Conservation (phyloP, 2,329 filamentous ascomycete genomes). For the Aureobasidium sp. region DNA sequence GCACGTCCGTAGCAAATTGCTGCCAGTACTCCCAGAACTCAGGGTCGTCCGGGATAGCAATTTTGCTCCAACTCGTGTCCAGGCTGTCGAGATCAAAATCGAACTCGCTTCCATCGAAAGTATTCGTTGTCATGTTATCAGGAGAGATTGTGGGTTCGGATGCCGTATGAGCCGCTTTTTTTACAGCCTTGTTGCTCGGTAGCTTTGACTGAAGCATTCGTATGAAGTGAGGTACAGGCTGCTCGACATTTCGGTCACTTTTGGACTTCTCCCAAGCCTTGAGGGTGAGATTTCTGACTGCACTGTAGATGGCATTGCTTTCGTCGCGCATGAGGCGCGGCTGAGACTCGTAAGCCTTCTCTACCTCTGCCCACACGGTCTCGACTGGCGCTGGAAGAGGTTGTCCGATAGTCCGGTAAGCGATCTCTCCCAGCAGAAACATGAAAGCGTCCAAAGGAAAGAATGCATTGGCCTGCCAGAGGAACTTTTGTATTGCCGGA, state of each 20-base stretch:
- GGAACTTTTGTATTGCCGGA: conserved; percentile 36
- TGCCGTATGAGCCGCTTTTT: not conserved
- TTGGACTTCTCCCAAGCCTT: conserved; percentile 32
- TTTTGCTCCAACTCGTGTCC: not conserved
- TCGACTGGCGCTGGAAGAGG: conserved; percentile 18
- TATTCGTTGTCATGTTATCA: conserved; percentile 13
- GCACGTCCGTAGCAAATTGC: not conserved
- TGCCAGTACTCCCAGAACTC: conserved; percentile 12
- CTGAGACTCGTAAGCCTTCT: conserved; percentile 36
- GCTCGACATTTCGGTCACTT: not conserved
- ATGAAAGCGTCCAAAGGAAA: conserved; percentile 37
- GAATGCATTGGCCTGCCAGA: conserved; percentile 46
- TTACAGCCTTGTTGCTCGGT: no score
- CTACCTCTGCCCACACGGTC: conserved; percentile 39
- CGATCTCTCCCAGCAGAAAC: conserved; percentile 29
- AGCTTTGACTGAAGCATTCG: not conserved
- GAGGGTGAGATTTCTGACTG: conserved; percentile 35
- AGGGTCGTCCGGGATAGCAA: not conserved
- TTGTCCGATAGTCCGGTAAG: conserved; percentile 15
- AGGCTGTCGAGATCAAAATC: not conserved
- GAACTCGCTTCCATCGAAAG: not conserved
- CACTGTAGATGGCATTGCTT: conserved; percentile 34
- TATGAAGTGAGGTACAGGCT: not conserved
- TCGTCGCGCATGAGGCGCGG: conserved; percentile 29
- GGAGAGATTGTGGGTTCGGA: not conserved